Evolutionary conservation across 441 rosid genomes (phyloP).

Genomic region (Erodium moschatum): DNA sequence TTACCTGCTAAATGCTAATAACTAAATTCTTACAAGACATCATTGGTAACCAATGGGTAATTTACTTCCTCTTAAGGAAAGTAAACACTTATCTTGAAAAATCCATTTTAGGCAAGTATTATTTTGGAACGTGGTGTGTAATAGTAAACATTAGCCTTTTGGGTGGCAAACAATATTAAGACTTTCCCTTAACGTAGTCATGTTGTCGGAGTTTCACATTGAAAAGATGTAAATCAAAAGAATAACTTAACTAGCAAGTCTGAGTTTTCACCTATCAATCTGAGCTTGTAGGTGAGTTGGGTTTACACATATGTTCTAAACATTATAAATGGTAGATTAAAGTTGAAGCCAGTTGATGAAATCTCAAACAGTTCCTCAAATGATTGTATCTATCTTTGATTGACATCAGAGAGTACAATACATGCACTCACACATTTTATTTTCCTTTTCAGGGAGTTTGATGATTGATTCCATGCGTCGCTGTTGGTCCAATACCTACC

Average conservation of each 20-base stretch:
- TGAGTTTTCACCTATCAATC: too few species aligned
- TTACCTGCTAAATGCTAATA: not conserved
- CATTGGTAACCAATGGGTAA: not conserved
- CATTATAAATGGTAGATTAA: too few species aligned
- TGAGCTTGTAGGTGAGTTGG: too few species aligned
- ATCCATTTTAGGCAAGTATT: too few species aligned
- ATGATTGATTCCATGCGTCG: not conserved
- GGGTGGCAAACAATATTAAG: not conserved
- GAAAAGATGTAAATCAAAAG: too few species aligned
- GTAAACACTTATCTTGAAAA: too few species aligned
- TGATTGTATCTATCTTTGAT: not conserved
- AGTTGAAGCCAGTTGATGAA: too few species aligned
- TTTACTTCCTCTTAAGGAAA: too few species aligned
- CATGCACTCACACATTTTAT: not conserved
- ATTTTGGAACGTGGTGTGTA: not conserved
- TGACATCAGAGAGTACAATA: not conserved
- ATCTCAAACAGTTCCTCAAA: too few species aligned
- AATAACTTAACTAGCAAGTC: too few species aligned
- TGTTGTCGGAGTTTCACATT: too few species aligned
- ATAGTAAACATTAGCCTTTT: not conserved
- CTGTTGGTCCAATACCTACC: not conserved
- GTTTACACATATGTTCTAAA: too few species aligned
- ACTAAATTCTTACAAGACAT: not conserved
- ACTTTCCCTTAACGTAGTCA: not conserved
- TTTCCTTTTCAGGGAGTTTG: not conserved